A percentile compares a stretch with the other conserved stretches of the same genome.
These are phyloP conservation scores for Collybia mongolica DNA, from an alignment of 768 basidiomycete genomes.

Conservation along the genomic window DNA sequence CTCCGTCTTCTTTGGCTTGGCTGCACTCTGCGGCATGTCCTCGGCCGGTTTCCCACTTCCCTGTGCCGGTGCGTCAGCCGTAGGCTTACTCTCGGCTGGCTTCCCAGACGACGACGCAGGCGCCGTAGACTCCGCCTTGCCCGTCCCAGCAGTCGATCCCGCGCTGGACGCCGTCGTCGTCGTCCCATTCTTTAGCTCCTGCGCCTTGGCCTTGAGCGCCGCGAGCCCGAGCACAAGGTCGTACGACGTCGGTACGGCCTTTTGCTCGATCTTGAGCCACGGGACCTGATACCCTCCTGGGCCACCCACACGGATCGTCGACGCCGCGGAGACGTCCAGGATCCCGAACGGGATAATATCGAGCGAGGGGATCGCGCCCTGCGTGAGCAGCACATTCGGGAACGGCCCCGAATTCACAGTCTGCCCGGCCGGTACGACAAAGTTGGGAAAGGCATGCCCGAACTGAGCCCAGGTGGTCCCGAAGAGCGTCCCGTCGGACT, in stretches of 20 bases:
- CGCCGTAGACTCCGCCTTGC: not conserved
- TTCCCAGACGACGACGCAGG: not conserved
- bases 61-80: too few species aligned
- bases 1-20: too few species aligned
- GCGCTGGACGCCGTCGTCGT: constrained; percentile 7
- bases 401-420: constrained; percentile 64
- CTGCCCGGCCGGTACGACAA: constrained; percentile 54
- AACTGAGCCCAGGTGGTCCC: constrained; percentile 60
- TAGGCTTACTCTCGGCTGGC: too few species aligned
- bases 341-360: constrained; percentile 52
- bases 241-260: constrained; percentile 52
- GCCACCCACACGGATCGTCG: constrained; percentile 45
- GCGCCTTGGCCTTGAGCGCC: constrained; percentile 20
- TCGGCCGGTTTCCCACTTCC: too few species aligned
- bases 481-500: constrained; percentile 51
- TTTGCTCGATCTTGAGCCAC: constrained; percentile 61
- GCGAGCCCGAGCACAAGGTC: constrained; percentile 21
- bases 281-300: constrained; percentile 59
- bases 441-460: constrained; percentile 49
- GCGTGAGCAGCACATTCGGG: constrained; percentile 52
- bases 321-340: constrained; percentile 52
- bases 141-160: not conserved
- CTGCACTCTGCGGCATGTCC: too few species aligned
- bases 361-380: constrained; percentile 58
- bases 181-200: constrained; percentile 12